Evolutionary conservation across 2,329 filamentous ascomycete species (phyloP), one percentile per base, ranked within the genome.

Genomic region (Zymoseptoria brevis): DNA sequence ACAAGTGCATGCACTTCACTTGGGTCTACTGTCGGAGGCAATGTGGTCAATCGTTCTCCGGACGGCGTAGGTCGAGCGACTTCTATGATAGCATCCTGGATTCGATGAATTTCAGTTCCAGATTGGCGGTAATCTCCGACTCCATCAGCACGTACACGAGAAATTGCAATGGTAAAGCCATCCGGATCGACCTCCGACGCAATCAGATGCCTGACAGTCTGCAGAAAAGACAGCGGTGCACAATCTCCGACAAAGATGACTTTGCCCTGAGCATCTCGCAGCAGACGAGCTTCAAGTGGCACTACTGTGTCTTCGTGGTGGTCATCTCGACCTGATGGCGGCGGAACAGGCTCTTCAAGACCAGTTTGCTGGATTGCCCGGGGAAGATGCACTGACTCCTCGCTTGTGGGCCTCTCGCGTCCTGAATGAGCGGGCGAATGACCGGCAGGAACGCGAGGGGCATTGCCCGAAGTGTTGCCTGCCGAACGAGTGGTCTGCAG

Each of bases 231-330:
- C 53, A 81, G 69, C 53, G 79, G 80, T 35, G 79, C 79, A 45
- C 78, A 81, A 60, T 82, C 80, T 13, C 80, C 80, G 26, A 82
- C 78, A 62, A 81, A 82, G 66, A 82, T 80, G 54, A 80, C 76
- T 57, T 81, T 81, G 5, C 79, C 79, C 61, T 80, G 77, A 0
- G 78, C 78, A 62, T 81, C 79, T 22, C 77, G 77, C 8, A 81
- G 72, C 24, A 81, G 75, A 8, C 79, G 71, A 8, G 75, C 75
- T 62, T 77, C 73, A 11, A 76, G 68, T 8, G 76, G 76, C 5
- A 78, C 75, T 0, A 67, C 74, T 2, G 76, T 75, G 60, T 75
- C 66, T 67, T 75, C 65, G 64, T 75, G 62, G 19, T 65, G 60
- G 30, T 64, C 64, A 9, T 62, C 61, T 2, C 60, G 52, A 52